Evolutionary conservation across 2,329 filamentous ascomycete species (phyloP).

Genomic region (Claviceps arundinis): DNA sequence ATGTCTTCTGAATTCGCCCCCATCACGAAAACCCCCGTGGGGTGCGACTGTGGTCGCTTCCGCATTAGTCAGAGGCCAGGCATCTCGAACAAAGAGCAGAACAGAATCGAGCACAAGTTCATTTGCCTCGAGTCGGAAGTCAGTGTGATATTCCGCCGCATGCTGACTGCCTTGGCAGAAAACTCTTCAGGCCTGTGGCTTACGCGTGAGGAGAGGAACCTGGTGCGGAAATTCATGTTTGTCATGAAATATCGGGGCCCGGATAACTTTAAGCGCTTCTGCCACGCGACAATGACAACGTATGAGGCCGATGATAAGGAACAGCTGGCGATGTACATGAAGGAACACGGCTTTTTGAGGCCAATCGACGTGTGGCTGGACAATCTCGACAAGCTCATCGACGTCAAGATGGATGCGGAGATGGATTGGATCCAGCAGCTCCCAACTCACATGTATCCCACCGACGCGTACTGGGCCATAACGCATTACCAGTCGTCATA

Average conservation of each 20-base stretch:
- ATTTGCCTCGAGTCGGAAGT: neutral
- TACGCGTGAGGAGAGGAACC: neutral
- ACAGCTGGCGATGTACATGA: neutral
- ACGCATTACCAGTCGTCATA: too few relatives aligned
- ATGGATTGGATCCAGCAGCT: too few relatives aligned
- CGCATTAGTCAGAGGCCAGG: neutral
- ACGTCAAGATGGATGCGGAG: too few relatives aligned
- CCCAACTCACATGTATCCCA: too few relatives aligned
- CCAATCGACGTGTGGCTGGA: too few relatives aligned
- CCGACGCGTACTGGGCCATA: too few relatives aligned
- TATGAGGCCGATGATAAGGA: neutral
- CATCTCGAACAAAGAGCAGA: neutral
- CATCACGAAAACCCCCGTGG: neutral
- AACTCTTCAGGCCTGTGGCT: neutral
- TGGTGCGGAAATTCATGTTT: neutral
- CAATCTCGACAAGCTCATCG: too few relatives aligned
- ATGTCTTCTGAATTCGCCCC: neutral
- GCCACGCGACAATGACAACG: neutral
- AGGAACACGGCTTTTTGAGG: too few relatives aligned
- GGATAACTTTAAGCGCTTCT: neutral
- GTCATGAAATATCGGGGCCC: neutral
- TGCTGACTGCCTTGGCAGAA: neutral
- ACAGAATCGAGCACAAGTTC: neutral
- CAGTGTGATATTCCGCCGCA: neutral
- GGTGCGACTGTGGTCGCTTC: neutral